Evolutionary conservation across 306 rosid species (phyloP).

Genomic region (Carpinus viminea): DNA sequence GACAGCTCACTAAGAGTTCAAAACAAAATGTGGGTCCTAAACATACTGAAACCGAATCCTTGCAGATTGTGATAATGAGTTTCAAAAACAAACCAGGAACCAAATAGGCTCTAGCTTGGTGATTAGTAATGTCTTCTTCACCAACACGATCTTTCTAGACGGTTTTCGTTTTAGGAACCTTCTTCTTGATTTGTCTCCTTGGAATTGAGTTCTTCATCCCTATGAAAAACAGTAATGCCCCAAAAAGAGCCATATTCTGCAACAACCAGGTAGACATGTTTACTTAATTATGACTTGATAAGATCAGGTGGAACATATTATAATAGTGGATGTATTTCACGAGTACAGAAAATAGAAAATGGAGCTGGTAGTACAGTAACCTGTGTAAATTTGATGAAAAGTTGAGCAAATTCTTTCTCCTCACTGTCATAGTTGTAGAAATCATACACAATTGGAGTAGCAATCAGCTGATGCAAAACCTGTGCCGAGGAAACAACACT

Average conservation of each 20-base stretch:
- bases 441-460: slow-evolving; percentile 51
- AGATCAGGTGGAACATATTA: background rate
- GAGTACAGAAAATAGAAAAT: background rate
- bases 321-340: background rate
- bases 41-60: background rate
- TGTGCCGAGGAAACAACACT: slow-evolving; percentile 23
- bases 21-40: background rate
- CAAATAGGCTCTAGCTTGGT: background rate
- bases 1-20: background rate
- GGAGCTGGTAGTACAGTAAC: slow-evolving; percentile 16
- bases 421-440: slow-evolving; percentile 52
- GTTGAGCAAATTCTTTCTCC: slow-evolving; percentile 44
- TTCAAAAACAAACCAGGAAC: background rate
- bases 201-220: slow-evolving; percentile 68
- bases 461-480: slow-evolving; percentile 56
- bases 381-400: slow-evolving; percentile 60
- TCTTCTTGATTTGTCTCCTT: slow-evolving; percentile 57
- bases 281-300: background rate
- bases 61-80: background rate
- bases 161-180: slow-evolving; percentile 54
- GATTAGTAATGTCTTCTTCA: background rate
- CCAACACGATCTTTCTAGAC: background rate
- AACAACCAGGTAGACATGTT: slow-evolving; percentile 10
- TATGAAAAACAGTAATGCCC: slow-evolving; percentile 64
- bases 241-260: slow-evolving; percentile 67